Evolutionary conservation across 2,329 filamentous ascomycete species (phyloP).

Genomic region (Ophiocordyceps sinensis): DNA sequence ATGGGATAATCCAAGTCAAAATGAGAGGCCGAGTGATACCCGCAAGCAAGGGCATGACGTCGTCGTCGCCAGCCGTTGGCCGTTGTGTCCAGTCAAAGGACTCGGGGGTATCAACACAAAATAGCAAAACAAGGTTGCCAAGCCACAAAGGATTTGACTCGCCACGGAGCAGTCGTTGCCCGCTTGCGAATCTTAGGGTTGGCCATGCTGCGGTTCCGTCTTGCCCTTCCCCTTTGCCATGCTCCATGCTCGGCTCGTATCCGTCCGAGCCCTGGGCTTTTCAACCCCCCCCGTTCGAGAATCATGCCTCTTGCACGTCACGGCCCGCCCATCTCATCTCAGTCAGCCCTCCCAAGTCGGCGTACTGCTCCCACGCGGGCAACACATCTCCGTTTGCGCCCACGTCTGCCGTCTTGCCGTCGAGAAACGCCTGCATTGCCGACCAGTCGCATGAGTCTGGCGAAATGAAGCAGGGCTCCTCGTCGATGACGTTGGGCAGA

Average conservation of each 20-base stretch:
- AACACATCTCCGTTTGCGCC: conserved; percentile 10
- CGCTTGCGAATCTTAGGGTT: not conserved
- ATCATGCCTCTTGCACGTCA: not conserved
- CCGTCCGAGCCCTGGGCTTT: not conserved
- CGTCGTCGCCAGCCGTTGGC: not conserved
- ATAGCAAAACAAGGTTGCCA: conserved; percentile 2
- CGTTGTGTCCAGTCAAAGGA: conserved; percentile 2
- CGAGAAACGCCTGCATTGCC: conserved; percentile 22
- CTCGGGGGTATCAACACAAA: conserved; percentile 5
- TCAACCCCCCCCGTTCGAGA: not conserved
- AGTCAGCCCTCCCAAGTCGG: conserved; percentile 29
- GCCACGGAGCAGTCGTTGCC: not conserved
- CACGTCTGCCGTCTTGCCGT: conserved; percentile 7
- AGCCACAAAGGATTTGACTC: not conserved
- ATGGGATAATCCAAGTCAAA: too few relatives aligned
- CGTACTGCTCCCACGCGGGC: conserved; percentile 31
- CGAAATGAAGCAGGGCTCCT: conserved; percentile 12
- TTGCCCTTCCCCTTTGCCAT: not conserved
- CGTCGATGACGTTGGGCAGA: conserved; percentile 9
- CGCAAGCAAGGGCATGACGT: not conserved
- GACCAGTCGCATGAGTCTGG: conserved; percentile 20
- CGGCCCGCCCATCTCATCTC: conserved; percentile 10
- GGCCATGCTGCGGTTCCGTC: not conserved
- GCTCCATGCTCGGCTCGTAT: not conserved
- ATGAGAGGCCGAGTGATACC: not conserved